Evolutionary conservation across 371 early-diverging fungal species (phyloP).

Genomic region (Coemansia sp.): DNA sequence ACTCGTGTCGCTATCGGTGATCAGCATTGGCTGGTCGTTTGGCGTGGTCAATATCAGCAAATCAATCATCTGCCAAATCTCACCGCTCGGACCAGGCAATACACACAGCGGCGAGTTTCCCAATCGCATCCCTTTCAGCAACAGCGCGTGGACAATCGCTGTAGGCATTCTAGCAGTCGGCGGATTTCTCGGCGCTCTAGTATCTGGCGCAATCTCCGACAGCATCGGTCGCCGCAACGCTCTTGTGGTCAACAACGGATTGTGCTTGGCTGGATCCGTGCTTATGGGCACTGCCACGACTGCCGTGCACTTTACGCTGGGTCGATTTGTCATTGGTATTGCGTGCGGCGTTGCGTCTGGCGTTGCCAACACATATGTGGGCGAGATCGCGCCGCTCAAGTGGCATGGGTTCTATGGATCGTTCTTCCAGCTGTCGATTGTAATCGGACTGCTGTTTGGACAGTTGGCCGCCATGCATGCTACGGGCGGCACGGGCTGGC

Average conservation of each 20-base stretch:
- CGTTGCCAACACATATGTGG: conserved; percentile 80
- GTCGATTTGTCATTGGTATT: conserved; percentile 82
- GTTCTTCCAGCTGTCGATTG: conserved; percentile 79
- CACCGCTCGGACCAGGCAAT: conserved; percentile 1
- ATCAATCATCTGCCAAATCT: conserved; percentile 26
- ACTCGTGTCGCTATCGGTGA: conserved; percentile 38
- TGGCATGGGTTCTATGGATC: conserved; percentile 77
- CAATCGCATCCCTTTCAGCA: conserved; percentile 73
- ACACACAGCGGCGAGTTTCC: conserved; percentile 23
- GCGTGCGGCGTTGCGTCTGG: conserved; percentile 81
- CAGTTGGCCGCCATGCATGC: conserved; percentile 64
- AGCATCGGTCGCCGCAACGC: conserved; percentile 69
- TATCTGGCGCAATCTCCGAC: conserved; percentile 66
- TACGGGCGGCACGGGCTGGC: conserved; percentile 63
- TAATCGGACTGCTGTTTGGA: conserved; percentile 73
- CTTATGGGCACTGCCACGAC: conserved; percentile 64
- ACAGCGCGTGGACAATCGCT: conserved; percentile 65
- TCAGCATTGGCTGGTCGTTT: conserved; percentile 37
- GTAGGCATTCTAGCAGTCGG: conserved; percentile 73
- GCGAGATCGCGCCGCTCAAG: conserved; percentile 75
- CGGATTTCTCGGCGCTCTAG: conserved; percentile 78
- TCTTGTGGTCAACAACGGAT: conserved; percentile 65
- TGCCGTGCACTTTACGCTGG: conserved; percentile 60
- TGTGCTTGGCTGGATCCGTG: conserved; percentile 65
- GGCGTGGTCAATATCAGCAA: conserved; percentile 42